Evolutionary conservation across 2,329 filamentous ascomycete species (phyloP), one percentile per base, ranked within the genome.

Genomic region (Microdochium bolleyi): DNA sequence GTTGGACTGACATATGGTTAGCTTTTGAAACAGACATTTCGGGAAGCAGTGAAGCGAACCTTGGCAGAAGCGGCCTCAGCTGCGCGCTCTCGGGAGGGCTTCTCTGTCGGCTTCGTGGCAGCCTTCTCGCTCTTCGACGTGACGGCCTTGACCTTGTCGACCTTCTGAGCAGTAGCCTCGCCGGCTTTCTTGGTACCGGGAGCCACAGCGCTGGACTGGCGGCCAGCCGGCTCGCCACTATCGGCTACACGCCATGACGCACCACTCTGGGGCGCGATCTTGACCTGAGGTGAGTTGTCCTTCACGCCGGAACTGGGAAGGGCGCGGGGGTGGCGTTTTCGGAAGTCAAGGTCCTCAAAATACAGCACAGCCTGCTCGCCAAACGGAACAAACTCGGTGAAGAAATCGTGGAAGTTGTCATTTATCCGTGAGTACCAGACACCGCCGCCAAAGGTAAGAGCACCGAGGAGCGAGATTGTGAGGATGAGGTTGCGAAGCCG

Each of bases 321-420:
- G 59, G 70, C 73, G 64, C 71, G 74, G 60, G 73, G 81, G 75
- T 96, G 96, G 54, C 89, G 85, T 71, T 87, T 91, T 67, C 87
- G 84, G 75, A 96, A 96, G 64, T 96, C 91, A 60, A 87, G 83
- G 73, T 99, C 94, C 72, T 99, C 94, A 51, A 99, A 85, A 73
- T 95, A 97, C 24, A 95, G 83, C 48, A 99, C 92, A 19, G 88
- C 88, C 67, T 96, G 89, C 73, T 99, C 94, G 63, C 92, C 94
- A 61, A 88, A 96, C 22, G 94, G 94, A 19, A 99, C 74, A 70
- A 92, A 99, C 73, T 96, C 92, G 63, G 92, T 97, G 74, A 99
- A 99, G 77, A 96, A 94, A 71, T 99, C 94, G 73, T 99, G 92
- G 80, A 97, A 99, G 73, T 90, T 96, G 76, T 99, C 94, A 66